A percentile compares a stretch with the other conserved stretches of the same genome.
These are phyloP conservation scores for Paralagenidium karlingii DNA, from an alignment of 352 stramenopile genomes.

Conservation along the genomic window DNA sequence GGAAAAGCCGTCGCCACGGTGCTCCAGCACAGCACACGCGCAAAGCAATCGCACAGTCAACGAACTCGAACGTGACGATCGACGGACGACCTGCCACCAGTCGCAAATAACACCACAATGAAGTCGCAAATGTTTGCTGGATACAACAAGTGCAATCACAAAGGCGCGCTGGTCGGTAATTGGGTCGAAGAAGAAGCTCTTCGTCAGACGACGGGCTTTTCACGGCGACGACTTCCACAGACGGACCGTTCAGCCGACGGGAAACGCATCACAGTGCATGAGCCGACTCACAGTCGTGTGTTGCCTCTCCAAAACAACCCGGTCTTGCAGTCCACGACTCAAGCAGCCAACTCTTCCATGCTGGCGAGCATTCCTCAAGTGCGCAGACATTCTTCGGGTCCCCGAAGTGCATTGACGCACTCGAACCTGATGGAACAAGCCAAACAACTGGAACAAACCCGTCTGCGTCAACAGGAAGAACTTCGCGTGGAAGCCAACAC, in stretches of 20 bases:
- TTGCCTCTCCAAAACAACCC: background rate
- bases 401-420: background rate
- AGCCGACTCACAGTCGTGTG: background rate
- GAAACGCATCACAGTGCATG: background rate
- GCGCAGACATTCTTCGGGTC: background rate
- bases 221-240: conserved; percentile 35
- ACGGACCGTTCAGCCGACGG: background rate
- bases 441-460: no score
- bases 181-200: conserved; percentile 78
- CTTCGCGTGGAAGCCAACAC: no score
- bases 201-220: conserved; percentile 36
- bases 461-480: no score
- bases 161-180: conserved; percentile 64
- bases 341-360: no score
- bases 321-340: background rate
- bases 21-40: no score
- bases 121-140: no score
- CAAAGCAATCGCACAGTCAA: no score
- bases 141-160: conserved; percentile 80
- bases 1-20: no score
- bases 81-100: no score
- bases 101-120: no score
- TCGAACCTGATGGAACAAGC: no score
- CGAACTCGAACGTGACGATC: no score
- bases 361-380: background rate